Conservation (phyloP, 352 stramenopile species). For the Peronospora destructor region DNA sequence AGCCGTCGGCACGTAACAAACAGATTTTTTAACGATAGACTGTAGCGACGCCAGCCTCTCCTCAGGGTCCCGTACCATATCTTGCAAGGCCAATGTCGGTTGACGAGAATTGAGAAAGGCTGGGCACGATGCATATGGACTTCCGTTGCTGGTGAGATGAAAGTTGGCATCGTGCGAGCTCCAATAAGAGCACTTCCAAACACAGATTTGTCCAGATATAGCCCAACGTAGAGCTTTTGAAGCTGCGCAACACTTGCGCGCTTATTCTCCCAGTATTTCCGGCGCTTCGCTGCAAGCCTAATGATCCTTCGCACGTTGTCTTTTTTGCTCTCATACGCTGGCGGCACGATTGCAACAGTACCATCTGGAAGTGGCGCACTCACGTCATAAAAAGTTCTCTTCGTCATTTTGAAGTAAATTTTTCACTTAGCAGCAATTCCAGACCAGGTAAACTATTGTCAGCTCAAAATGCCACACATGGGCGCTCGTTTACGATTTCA, state of each 20-base stretch:
- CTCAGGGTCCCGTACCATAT: slow-evolving; percentile 42
- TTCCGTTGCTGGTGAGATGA: slow-evolving; percentile 73
- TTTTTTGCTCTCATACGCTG: slow-evolving; percentile 28
- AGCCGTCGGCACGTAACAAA: slow-evolving; percentile 73
- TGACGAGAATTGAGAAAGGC: slow-evolving; percentile 20
- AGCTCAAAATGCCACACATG: slow-evolving; percentile 35
- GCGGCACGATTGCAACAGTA: slow-evolving; percentile 12
- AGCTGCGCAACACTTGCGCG: slow-evolving; percentile 24
- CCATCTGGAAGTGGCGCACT: slow-evolving; percentile 27
- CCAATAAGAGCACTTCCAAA: slow-evolving; percentile 41
- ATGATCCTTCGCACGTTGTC: slow-evolving; percentile 34
- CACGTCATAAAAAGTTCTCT: slow-evolving; percentile 41
- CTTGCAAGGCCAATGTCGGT: slow-evolving; percentile 35
- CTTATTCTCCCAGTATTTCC: slow-evolving; percentile 38
- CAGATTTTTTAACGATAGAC: slow-evolving; percentile 47
- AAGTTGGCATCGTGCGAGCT: slow-evolving; percentile 45
- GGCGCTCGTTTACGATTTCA: slow-evolving; percentile 32
- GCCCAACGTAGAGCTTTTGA: slow-evolving; percentile 21
- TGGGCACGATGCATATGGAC: slow-evolving; percentile 40
- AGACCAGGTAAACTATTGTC: slow-evolving; percentile 34
- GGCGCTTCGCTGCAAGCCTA: slow-evolving; percentile 23
- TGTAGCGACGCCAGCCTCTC: slow-evolving; percentile 39
- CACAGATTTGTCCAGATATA: slow-evolving; percentile 41
- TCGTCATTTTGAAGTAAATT: slow-evolving; percentile 25
- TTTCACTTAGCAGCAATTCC: slow-evolving; percentile 32